Evolutionary conservation across 805 yeast species (phyloP), one percentile per base, ranked within the genome.

Genomic region (Wickerhamomyces bovis): DNA sequence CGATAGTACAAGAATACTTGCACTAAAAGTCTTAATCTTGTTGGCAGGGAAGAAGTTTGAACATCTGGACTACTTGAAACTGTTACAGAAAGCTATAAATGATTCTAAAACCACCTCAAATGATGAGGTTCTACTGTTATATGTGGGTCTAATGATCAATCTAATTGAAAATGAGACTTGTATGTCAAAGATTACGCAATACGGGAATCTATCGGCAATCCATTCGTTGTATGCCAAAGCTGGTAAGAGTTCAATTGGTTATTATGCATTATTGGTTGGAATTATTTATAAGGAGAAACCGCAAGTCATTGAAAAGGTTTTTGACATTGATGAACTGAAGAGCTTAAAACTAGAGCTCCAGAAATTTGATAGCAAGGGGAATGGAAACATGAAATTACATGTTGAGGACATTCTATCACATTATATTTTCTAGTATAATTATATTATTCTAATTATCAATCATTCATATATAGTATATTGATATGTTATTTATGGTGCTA

Each of bases 401-500:
- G 51, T 55, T 7, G 45, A 53, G 10, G 40, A 46, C 5, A 46
- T 58, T 13, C 41, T 56, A 21, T 9, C 43, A 5, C 22, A 40
- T 38, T 19, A 36, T 20, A 19, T 36, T 20, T 19, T 19, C 13
- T 19, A 36, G 16, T 6, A 36, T 20, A 12, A 19, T 36, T n/a
- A n/a, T n/a, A n/a, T n/a, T n/a, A n/a, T n/a, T n/a, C 25, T 36
- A 36, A 19, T 10, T 20, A 20, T 35, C 15, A 18, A 13, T 25
- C n/a, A 13, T 30, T 12, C 33, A 30, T 30, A 30, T 30, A 13
- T 13, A 10, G 11, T 31, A 15, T 19, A n/a, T n/a, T n/a, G n/a
- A n/a, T n/a, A n/a, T n/a, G n/a, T 23, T 20, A 26, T 22, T 52
- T 54, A 80, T 53, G 97, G 95, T 8, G 95, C 86, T 38, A 89